Base-by-base conservation (phyloP, 805 yeast species). In the Wickerhamiella cacticola region DNA sequence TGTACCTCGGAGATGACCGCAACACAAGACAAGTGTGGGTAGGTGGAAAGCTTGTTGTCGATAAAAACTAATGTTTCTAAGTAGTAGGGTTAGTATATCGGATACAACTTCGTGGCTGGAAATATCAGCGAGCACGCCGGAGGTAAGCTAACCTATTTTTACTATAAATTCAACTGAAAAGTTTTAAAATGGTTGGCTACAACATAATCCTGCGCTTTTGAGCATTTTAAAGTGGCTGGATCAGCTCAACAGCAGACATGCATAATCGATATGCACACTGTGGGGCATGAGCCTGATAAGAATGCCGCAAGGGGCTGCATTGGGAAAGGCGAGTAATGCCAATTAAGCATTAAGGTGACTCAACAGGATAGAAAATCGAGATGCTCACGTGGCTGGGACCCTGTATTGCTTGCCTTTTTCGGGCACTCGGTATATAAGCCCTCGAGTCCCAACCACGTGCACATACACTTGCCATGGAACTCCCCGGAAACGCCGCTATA, bases 1-100 rank as follows among this genome's bases (percentile, higher is more conserved):
- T 89, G 7, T 92, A 86, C 62, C 75, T 78, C 50, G 97, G 97
- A 16, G 98, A 92, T 64, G 96, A 92, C 62, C 73, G 97, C 59
- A 92, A 92, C 61, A 78, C 89, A 28, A 59, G 67, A 5, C 70
- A 70, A 47, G 96, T 89, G 13, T 92, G 84, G 82, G 88, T 88
- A 35, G 76, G 79, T 58, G 97, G 97, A 8, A 64, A 73, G 53
- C 58, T 66, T 48, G 89, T 83, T 22, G 66, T 75, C 7, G 65
- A 70, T 51, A 74, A 73, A 52, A 70, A 31, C 36, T 31, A 15
- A 31, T n/a, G 10, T 35, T 31, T 31, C 35, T n/a, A 12, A 31
- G 35, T 15, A 7, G 10, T 25, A 25, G 7, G 7, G 9, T 10
- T 7, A 25, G 36, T 15, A 31, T 31, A 19, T n/a, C n/a, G n/a